Conservation (phyloP, 495 filamentous ascomycete species). For the Penicillium steckii region DNA sequence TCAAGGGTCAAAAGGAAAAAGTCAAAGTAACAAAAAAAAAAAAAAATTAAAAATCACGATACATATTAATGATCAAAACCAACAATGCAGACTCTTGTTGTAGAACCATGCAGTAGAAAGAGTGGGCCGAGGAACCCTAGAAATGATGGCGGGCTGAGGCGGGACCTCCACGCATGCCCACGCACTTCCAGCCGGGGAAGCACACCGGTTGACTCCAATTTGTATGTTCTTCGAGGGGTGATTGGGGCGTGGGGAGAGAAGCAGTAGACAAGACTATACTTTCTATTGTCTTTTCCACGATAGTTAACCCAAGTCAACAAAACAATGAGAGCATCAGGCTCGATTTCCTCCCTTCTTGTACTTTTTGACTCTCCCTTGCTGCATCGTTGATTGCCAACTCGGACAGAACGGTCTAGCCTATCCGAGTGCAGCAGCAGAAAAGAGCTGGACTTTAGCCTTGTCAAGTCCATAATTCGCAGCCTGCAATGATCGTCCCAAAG, state of each 20-base stretch:
- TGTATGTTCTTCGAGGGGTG: neutral
- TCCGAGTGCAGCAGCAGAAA: constrained; percentile 8
- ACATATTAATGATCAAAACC: no score
- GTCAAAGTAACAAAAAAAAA: no score
- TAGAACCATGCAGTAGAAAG: neutral
- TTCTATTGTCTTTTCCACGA: neutral
- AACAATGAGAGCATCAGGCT: no score
- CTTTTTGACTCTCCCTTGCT: constrained; percentile 7
- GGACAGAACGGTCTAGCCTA: constrained; percentile 7
- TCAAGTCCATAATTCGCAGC: constrained; percentile 12
- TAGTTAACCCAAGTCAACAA: no score
- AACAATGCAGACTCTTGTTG: no score
- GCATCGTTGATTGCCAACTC: neutral
- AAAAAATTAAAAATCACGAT: no score
- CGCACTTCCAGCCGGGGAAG: neutral
- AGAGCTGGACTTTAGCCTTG: constrained; percentile 3
- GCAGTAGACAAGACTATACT: no score
- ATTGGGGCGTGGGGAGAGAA: no score
- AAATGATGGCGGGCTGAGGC: neutral
- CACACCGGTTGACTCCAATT: neutral
- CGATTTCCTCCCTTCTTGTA: no score
- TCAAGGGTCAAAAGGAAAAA: neutral
- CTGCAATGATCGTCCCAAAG: constrained; percentile 13
- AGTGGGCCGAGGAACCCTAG: neutral
- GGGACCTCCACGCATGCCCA: constrained; percentile 6